Evolutionary conservation across 2,329 filamentous ascomycete species (phyloP).

Genomic region (Pseudogymnoascus sp.): DNA sequence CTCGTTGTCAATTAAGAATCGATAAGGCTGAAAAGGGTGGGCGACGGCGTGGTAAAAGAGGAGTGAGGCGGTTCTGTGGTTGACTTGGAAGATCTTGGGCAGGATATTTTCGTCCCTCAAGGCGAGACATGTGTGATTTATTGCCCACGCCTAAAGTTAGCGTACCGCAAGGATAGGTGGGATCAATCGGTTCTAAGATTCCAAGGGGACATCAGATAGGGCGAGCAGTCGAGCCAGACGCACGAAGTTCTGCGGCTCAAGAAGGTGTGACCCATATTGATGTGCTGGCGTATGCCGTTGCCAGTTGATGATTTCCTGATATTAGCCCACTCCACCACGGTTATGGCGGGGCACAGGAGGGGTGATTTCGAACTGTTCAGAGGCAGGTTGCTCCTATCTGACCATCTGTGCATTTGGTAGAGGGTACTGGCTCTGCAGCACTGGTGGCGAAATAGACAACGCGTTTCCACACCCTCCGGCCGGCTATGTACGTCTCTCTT

Average conservation of each 20-base stretch:
- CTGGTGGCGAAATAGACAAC: conserved; percentile 24
- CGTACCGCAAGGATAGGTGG: conserved; percentile 26
- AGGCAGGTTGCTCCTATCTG: conserved; percentile 15
- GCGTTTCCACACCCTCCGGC: conserved; percentile 2
- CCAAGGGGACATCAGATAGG: conserved; percentile 30
- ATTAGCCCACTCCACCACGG: conserved; percentile 54
- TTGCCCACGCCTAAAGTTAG: conserved; percentile 36
- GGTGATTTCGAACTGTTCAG: conserved; percentile 27
- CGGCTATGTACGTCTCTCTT: conserved; percentile 3
- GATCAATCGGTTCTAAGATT: conserved; percentile 22
- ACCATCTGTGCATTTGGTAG: conserved; percentile 23
- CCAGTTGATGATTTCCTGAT: conserved; percentile 66
- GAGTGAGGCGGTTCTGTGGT: conserved; percentile 28
- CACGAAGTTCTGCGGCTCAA: conserved; percentile 52
- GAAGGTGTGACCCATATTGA: conserved; percentile 61
- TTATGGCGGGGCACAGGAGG: conserved; percentile 30
- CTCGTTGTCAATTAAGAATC: conserved; percentile 16
- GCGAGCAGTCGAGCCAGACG: conserved; percentile 29
- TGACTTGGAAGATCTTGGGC: conserved; percentile 26
- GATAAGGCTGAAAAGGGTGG: conserved; percentile 26
- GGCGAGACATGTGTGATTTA: conserved; percentile 57
- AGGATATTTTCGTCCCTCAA: conserved; percentile 37
- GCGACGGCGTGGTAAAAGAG: conserved; percentile 26
- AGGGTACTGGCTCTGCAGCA: conserved; percentile 24
- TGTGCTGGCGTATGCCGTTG: conserved; percentile 78